Evolutionary conservation across 805 yeast genomes (phyloP).

Genomic region (Ogataea chonburiensis): DNA sequence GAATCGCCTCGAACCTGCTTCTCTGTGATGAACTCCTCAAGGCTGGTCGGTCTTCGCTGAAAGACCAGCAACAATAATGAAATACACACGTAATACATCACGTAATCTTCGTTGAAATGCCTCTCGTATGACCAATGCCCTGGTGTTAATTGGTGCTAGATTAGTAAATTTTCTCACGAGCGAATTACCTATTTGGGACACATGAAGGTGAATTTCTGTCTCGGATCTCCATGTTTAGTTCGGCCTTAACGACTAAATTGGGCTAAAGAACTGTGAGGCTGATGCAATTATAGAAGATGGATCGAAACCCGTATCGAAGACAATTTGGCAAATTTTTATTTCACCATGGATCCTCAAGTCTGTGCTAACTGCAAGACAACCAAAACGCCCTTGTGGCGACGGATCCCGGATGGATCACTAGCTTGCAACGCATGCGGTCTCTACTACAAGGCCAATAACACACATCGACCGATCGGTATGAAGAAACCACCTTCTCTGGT

Average conservation of each 20-base stretch:
- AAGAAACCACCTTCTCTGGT: constrained; percentile 57
- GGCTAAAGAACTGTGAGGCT: no score
- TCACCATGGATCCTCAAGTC: constrained; percentile 29
- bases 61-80: constrained; percentile 35
- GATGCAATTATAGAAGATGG: no score
- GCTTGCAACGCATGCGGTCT: constrained; percentile 63
- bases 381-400: constrained; percentile 58
- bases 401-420: constrained; percentile 55
- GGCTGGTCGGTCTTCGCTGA: constrained; percentile 94
- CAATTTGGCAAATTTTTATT: constrained; percentile 1
- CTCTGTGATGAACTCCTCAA: constrained; percentile 94
- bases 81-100: constrained; percentile 6
- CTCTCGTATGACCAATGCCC: constrained; percentile 1
- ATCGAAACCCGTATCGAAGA: no score
- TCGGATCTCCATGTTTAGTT: no score
- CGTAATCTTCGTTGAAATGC: constrained; percentile 1
- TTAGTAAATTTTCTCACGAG: no score
- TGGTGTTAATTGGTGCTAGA: constrained; percentile 1
- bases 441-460: constrained; percentile 54
- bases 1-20: constrained; percentile 87
- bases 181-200: no score
- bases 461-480: constrained; percentile 64
- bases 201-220: no score
- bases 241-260: no score
- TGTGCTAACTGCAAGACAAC: constrained; percentile 57